A percentile compares a stretch with the other conserved stretches of the same genome.
Evolutionary conservation across 2,329 filamentous ascomycete genomes (phyloP).

Genomic region (Endocalyx cinctus): DNA sequence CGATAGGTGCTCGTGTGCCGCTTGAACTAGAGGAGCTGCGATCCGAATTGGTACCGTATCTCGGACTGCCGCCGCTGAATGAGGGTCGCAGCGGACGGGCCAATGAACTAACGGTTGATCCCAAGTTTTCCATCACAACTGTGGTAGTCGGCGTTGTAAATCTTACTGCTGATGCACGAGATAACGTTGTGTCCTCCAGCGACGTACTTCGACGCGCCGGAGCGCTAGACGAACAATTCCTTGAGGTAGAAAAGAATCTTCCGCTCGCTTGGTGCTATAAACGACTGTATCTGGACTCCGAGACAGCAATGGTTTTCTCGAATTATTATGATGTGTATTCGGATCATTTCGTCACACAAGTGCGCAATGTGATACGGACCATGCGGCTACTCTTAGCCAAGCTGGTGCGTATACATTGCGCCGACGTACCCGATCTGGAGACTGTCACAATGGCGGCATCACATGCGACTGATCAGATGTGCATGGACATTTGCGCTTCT

Average conservation of each 20-base stretch:
- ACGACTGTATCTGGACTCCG: background rate
- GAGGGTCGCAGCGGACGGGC: background rate
- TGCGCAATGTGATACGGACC: constrained; percentile 16
- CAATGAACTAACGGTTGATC: constrained; percentile 5
- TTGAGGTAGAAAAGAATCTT: background rate
- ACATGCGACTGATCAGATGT: background rate
- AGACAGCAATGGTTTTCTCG: constrained; percentile 7
- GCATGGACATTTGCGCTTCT: constrained; percentile 12
- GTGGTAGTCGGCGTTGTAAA: constrained; percentile 12
- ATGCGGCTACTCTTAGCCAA: constrained; percentile 15
- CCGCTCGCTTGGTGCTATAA: background rate
- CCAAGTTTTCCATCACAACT: constrained; percentile 16
- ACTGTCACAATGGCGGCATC: no score
- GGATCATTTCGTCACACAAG: constrained; percentile 16
- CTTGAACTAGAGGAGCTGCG: constrained; percentile 2
- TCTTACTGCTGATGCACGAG: constrained; percentile 10
- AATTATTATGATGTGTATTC: constrained; percentile 15
- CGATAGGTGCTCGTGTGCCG: constrained; percentile 10
- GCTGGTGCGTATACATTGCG: constrained; percentile 3
- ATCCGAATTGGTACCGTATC: background rate
- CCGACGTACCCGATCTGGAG: background rate
- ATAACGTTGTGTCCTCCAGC: constrained; percentile 4
- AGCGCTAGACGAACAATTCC: constrained; percentile 6
- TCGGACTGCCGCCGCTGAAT: background rate
- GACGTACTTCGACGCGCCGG: background rate